Base-by-base conservation (phyloP, 768 basidiomycete species). In the Auriscalpium microsporum region DNA sequence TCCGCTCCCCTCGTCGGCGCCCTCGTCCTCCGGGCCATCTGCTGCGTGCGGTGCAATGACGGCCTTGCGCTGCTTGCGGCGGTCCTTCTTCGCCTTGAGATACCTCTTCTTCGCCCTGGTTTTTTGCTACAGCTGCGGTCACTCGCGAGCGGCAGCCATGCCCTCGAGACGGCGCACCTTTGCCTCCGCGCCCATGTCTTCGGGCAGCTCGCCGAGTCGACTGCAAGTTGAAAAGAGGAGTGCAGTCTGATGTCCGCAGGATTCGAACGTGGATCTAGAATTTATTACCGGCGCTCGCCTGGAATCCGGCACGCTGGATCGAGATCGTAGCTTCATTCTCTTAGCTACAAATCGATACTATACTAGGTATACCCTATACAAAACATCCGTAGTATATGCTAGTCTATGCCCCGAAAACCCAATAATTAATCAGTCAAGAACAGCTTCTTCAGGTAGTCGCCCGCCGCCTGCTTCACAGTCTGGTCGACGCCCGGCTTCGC, bases 51-150 rank as follows among this genome's bases (percentile, higher is more conserved):
- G 60, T 28, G 68, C 60, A 21, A 65, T 63, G 9, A 68, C 64
- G 21, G 62, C 50, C 50, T 73, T 77, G 56, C 71, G 70, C 50
- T 70, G 73, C 69, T 86, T 87, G 65, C 79, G 77, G 54, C 84
- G 75, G 50, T 79, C 75, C 59, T 80, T 81, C 71, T 92, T 92
- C 50, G 81, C 80, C 64, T 79, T 83, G 45, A 90, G 72, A 66
- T 92, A 90, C 56, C 83, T 74, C 61, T 80, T 69, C 67, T 90
- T 87, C 1, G 87, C 84, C 55, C 78, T 84, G 1, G 88, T 87
- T 71, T 86, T 87, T 46, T 66, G 66, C 77, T 83, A 61, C 42
- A 17, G 11, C 21, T 49, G 45, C 9, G 13, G 33, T 52, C 34
- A 56, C 35, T 19, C 50, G 13, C 21, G 8, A 14, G 33, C 7